Evolutionary conservation across 768 basidiomycete genomes (phyloP).

Genomic region (Hortiboletus campestris): DNA sequence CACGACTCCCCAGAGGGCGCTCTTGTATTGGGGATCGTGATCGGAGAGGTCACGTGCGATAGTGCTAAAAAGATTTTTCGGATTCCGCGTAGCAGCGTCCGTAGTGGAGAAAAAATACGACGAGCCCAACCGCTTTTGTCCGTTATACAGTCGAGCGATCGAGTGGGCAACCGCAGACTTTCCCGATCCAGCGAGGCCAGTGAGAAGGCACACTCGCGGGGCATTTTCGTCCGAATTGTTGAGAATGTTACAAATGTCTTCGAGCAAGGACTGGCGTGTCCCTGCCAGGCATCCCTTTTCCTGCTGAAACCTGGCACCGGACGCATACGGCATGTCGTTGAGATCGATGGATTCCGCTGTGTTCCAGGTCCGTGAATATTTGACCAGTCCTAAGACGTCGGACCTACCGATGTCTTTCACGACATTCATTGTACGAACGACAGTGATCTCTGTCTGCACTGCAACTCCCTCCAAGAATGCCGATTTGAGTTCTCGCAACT

Average conservation of each 20-base stretch:
- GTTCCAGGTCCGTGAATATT: neutral
- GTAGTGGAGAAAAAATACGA: constrained; percentile 14
- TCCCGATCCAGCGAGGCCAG: constrained; percentile 14
- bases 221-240: neutral
- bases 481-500: too few species aligned
- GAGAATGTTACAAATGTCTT: neutral
- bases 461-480: too few species aligned
- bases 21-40: constrained; percentile 4
- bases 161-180: neutral
- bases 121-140: neutral
- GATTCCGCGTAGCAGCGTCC: constrained; percentile 2
- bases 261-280: neutral
- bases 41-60: constrained; percentile 27
- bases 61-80: constrained; percentile 22
- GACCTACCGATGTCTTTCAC: too few species aligned
- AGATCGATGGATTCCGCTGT: neutral
- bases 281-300: neutral
- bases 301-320: neutral
- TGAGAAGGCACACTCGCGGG: constrained; percentile 10
- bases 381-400: too few species aligned
- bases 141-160: constrained; percentile 1
- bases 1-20: too few species aligned
- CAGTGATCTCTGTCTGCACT: too few species aligned
- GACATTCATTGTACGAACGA: too few species aligned
- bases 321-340: too few species aligned